Percentiles rank a stretch among this genome's conserved stretches.
phyloP scores from a whole-genome alignment of 495 filamentous ascomycete species.

The Massariosphaeria phaeospora region DNA sequence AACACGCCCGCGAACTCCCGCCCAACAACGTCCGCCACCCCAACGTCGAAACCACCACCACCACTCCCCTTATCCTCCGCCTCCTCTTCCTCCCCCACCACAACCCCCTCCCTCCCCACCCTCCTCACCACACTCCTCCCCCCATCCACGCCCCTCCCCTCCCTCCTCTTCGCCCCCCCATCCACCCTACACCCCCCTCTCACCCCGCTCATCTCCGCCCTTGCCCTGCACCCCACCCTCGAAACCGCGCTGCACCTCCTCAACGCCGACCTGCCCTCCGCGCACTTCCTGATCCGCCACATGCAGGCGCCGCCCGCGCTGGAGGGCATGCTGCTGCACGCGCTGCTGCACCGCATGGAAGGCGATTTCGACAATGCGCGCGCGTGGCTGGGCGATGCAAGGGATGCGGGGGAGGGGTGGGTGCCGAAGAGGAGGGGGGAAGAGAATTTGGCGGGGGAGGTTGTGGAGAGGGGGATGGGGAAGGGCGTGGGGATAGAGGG shows the following conservation, averaged over 20 bases:
- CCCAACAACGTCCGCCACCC: constrained; percentile 22
- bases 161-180: constrained; percentile 43
- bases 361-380: constrained; percentile 46
- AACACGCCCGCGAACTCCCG: constrained; percentile 24
- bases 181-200: constrained; percentile 25
- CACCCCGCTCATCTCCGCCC: constrained; percentile 40
- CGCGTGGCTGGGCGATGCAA: constrained; percentile 44
- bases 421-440: constrained; percentile 5
- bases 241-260: constrained; percentile 48
- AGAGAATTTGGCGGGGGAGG: constrained; percentile 2
- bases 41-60: not conserved
- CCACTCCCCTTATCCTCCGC: constrained; percentile 15
- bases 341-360: constrained; percentile 46
- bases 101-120: not conserved
- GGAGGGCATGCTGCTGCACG: constrained; percentile 48
- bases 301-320: constrained; percentile 46
- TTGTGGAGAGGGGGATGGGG: constrained; percentile 12
- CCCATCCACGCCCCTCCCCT: constrained; percentile 1
- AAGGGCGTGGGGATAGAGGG: not conserved
- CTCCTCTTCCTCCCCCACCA: constrained; percentile 26
- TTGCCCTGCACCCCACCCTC: constrained; percentile 45
- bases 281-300: constrained; percentile 48
- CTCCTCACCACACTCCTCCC: constrained; percentile 13
- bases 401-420: constrained; percentile 1
- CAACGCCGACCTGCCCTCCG: constrained; percentile 45